A percentile compares a stretch with the other conserved stretches of the same genome.
Conservation (phyloP, 495 filamentous ascomycete genomes). For the Trichoderma parareesei region DNA sequence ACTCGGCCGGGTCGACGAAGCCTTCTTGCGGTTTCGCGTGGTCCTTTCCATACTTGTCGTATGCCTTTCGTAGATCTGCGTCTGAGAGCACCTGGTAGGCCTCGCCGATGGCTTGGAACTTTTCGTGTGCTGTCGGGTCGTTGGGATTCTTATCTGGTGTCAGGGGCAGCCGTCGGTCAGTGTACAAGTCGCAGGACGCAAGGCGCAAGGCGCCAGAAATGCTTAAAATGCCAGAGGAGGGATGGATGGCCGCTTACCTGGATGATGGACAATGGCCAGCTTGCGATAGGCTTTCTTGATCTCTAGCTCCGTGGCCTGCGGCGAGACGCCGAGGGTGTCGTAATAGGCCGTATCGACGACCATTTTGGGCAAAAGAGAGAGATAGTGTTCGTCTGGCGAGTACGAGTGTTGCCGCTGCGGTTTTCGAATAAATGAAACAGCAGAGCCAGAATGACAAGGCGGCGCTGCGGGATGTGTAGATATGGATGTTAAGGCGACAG, state of each 20-base stretch:
- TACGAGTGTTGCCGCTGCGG: neutral
- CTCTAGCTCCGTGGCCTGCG: slow-evolving; percentile 85
- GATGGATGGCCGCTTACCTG: slow-evolving; percentile 33
- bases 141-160: slow-evolving; percentile 89
- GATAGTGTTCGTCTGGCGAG: neutral
- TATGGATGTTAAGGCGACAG: neutral
- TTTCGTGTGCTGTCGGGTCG: slow-evolving; percentile 85
- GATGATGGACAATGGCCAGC: slow-evolving; percentile 71
- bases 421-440: neutral
- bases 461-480: slow-evolving; percentile 4
- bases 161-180: slow-evolving; percentile 14
- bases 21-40: slow-evolving; percentile 76
- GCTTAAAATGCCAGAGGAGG: neutral
- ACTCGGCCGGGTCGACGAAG: slow-evolving; percentile 94
- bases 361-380: slow-evolving; percentile 37
- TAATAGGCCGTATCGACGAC: slow-evolving; percentile 85
- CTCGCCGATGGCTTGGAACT: slow-evolving; percentile 93
- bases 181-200: neutral
- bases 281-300: slow-evolving; percentile 99
- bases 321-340: slow-evolving; percentile 79
- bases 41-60: slow-evolving; percentile 96
- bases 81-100: slow-evolving; percentile 96
- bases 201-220: neutral
- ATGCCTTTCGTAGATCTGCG: slow-evolving; percentile 73
- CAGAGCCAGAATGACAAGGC: neutral